Percentiles rank a stretch among this genome's conserved stretches.
Conservation (phyloP, 805 yeast species). For the Tetrapisispora taiwanensis region DNA sequence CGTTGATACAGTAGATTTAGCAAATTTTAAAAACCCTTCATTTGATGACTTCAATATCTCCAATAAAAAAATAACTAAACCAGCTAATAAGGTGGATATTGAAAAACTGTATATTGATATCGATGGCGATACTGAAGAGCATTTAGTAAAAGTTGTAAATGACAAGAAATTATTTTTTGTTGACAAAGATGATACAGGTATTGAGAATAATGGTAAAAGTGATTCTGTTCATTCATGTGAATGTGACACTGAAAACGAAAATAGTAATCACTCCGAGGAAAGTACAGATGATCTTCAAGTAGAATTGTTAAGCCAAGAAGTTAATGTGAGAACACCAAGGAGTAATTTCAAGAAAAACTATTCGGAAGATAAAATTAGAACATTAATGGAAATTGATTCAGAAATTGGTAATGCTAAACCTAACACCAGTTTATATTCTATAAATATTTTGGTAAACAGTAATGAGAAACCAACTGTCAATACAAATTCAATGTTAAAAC, state of each 20-base stretch:
- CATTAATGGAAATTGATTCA: neutral
- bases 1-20: neutral
- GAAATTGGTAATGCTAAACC: neutral
- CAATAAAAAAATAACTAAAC: neutral
- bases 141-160: slow-evolving; percentile 13
- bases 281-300: neutral
- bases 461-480: neutral
- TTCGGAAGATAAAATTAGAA: neutral
- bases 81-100: neutral
- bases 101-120: slow-evolving; percentile 15
- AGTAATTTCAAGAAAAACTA: neutral
- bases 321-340: slow-evolving; percentile 11
- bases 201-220: too few species aligned
- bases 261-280: neutral
- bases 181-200: too few species aligned
- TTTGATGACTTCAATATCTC: neutral
- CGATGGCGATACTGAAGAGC: slow-evolving; percentile 14
- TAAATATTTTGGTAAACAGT: neutral
- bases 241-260: neutral
- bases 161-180: slow-evolving; percentile 13
- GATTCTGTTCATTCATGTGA: too few species aligned
- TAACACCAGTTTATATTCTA: neutral
- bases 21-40: neutral
- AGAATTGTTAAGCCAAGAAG: slow-evolving; percentile 8
- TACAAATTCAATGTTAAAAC: neutral